Conservation (phyloP, 2,329 filamentous ascomycete genomes). For the Chrysoporthe austroafricana region DNA sequence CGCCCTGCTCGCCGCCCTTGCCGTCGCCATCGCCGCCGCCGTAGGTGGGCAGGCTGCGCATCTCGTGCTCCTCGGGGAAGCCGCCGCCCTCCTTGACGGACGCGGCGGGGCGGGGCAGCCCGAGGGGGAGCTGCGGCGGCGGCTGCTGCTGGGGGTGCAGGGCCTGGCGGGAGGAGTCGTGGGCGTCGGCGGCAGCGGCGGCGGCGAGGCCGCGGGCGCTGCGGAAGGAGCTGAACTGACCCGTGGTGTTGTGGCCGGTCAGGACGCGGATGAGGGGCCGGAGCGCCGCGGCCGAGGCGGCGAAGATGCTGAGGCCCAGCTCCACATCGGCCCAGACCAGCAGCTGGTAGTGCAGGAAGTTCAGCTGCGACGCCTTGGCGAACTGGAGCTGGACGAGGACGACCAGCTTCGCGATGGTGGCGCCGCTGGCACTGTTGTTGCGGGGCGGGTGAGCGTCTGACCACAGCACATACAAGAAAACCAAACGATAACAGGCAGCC, state of each 20-base stretch:
- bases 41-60: neutral
- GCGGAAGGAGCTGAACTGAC: slow-evolving; percentile 3
- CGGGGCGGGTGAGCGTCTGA: too few species aligned
- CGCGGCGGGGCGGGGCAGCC: neutral
- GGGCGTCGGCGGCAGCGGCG: neutral
- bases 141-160: neutral
- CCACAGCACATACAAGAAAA: neutral
- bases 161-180: neutral
- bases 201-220: neutral
- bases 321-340: slow-evolving; percentile 39
- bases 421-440: slow-evolving; percentile 36
- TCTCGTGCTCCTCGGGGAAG: neutral
- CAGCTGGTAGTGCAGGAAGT: slow-evolving; percentile 37
- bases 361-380: slow-evolving; percentile 30
- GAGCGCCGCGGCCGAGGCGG: slow-evolving; percentile 37
- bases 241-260: neutral
- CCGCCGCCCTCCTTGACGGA: neutral
- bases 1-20: neutral
- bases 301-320: slow-evolving; percentile 32
- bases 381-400: slow-evolving; percentile 36
- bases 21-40: neutral
- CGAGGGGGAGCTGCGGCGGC: neutral
- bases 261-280: slow-evolving; percentile 34
- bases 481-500: neutral
- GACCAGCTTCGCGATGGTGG: slow-evolving; percentile 41